phyloP scores from a whole-genome alignment of 2,329 filamentous ascomycete species.

The Xylaria arbuscula region DNA sequence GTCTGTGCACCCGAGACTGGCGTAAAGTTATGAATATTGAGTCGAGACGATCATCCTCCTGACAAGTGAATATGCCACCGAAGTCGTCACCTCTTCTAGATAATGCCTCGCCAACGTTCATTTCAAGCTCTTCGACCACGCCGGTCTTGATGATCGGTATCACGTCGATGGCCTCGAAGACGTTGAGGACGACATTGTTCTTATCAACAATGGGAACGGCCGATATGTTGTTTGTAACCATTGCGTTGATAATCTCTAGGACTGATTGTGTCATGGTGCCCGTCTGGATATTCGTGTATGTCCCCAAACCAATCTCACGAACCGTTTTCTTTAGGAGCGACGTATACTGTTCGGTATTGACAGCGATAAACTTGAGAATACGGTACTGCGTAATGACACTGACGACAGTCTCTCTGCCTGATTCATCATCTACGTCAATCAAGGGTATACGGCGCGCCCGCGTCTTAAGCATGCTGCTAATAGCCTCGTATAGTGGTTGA shows the following conservation, averaged over 20 bases:
- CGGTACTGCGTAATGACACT: slow-evolving; percentile 98
- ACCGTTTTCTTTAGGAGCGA: slow-evolving; percentile 89
- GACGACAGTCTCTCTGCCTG: slow-evolving; percentile 89
- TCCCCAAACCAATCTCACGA: slow-evolving; percentile 84
- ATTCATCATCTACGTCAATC: slow-evolving; percentile 94
- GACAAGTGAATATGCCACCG: slow-evolving; percentile 96
- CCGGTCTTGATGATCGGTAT: slow-evolving; percentile 95
- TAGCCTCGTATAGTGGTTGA: slow-evolving; percentile 92
- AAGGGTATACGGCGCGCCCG: slow-evolving; percentile 93
- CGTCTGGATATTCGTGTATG: slow-evolving; percentile 82
- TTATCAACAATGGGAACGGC: slow-evolving; percentile 92
- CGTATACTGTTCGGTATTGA: slow-evolving; percentile 88
- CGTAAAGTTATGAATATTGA: slow-evolving; percentile 97
- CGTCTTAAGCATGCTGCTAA: slow-evolving; percentile 91
- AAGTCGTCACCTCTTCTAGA: slow-evolving; percentile 90
- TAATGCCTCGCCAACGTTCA: slow-evolving; percentile 88
- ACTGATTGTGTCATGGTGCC: slow-evolving; percentile 91
- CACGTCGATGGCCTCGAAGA: slow-evolving; percentile 97
- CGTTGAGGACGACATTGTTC: slow-evolving; percentile 83
- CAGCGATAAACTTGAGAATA: slow-evolving; percentile 97
- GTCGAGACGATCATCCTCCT: slow-evolving; percentile 88
- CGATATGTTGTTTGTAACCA: slow-evolving; percentile 93
- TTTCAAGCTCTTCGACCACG: slow-evolving; percentile 87
- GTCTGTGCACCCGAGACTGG: slow-evolving; percentile 90
- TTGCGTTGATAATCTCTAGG: slow-evolving; percentile 91